A percentile compares a stretch with the other conserved stretches of the same genome.
phyloP scores from a whole-genome alignment of 2,329 filamentous ascomycete species.

The Pseudopithomyces chartarum region DNA sequence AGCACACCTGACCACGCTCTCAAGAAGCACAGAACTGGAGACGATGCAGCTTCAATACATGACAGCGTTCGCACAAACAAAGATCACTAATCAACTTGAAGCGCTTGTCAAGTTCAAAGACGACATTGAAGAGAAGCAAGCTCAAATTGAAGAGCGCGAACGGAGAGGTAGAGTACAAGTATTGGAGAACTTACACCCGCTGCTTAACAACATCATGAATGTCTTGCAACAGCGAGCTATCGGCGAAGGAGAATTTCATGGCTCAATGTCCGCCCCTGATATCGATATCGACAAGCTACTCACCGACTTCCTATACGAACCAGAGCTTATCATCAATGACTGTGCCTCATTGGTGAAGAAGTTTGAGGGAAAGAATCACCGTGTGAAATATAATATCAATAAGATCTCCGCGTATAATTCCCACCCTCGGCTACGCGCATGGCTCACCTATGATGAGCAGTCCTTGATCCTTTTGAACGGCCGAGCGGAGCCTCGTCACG shows the following conservation, averaged over 20 bases:
- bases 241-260: neutral
- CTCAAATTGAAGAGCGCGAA: neutral
- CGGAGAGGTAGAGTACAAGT: neutral
- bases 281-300: conserved; percentile 1
- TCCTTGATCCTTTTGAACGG: conserved; percentile 7
- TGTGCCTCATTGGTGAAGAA: neutral
- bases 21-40: neutral
- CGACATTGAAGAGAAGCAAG: neutral
- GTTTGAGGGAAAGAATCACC: neutral
- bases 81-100: conserved; percentile 3
- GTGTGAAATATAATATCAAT: neutral
- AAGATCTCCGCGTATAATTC: neutral
- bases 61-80: neutral
- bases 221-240: neutral
- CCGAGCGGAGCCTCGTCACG: neutral
- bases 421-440: conserved; percentile 5
- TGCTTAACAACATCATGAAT: neutral
- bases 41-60: conserved; percentile 7
- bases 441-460: conserved; percentile 9
- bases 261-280: neutral
- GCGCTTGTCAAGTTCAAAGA: neutral
- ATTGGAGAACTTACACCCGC: neutral
- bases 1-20: conserved; percentile 2
- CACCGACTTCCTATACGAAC: conserved; percentile 5
- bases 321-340: conserved; percentile 4